Conservation (phyloP, 345 rosid species). For the Litchi chinensis region DNA sequence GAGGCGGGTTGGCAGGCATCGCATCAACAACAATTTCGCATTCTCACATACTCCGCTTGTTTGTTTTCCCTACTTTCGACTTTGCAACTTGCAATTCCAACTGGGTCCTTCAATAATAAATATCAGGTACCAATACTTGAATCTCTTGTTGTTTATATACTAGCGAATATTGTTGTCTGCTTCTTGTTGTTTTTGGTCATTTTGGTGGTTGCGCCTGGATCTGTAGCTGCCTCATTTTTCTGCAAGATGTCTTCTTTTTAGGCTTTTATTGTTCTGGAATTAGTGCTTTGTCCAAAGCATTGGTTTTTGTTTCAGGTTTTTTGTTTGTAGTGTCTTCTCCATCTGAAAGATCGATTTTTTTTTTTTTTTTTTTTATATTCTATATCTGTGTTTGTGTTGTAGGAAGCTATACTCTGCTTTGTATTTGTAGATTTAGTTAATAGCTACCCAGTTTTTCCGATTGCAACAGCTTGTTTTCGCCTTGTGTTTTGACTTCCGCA, state of each 20-base stretch:
- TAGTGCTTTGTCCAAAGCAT: not conserved
- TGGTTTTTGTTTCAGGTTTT: not conserved
- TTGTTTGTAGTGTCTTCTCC: not conserved
- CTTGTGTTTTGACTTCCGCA: not conserved
- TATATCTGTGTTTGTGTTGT: not conserved
- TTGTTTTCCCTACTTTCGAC: too few species aligned
- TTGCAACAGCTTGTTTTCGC: constrained; percentile 18
- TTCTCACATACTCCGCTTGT: not conserved
- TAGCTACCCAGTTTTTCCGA: not conserved
- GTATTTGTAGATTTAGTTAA: not conserved
- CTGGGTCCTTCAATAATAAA: not conserved
- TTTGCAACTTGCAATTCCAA: too few species aligned
- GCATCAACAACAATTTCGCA: too few species aligned
- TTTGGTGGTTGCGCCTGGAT: not conserved
- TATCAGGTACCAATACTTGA: constrained; percentile 2
- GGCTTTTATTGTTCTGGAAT: not conserved
- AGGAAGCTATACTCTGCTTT: not conserved
- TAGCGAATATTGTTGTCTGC: not conserved
- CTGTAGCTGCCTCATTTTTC: not conserved
- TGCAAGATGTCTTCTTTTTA: not conserved
- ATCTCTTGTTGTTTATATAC: not conserved
- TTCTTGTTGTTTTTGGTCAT: too few species aligned
- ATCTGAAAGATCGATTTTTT: not conserved
- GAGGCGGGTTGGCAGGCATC: not conserved
- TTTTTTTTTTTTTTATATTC: not conserved